Evolutionary conservation across 176 grass and related monocot species (phyloP), one percentile per base, ranked within the genome.

Genomic region (Carex scoparia): DNA sequence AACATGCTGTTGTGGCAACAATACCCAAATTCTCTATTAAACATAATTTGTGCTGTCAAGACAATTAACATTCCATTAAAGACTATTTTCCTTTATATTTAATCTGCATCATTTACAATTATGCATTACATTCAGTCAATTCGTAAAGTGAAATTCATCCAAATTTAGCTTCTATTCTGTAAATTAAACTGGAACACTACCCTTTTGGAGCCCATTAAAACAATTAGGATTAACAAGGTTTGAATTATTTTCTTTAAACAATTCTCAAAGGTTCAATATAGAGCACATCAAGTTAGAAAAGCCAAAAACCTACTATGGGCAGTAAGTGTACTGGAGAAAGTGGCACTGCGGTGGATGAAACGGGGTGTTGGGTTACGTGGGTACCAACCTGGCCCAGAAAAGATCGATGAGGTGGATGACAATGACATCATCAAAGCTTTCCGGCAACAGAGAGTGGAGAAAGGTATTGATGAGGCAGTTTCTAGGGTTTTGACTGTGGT

Each of bases 211-310:
- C 13, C 38, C 7, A 12, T 10, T 10, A 51, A 51, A 51, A 51
- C 23, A 28, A 53, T 49, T 55, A 58, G 53, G 10, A 79, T 37
- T 79, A 79, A 79, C 53, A 65, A 51, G 61, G 35, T 83, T 10
- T 42, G 6, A 7, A 11, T 79, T 69, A 0, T 59, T 65, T 61
- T 79, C 19, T 79, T 86, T 80, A 80, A 61, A 77, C 82, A 66
- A 79, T 86, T 60, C 80, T 92, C 56, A 51, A 81, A 99, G 97
- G 84, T 91, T 79, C 88, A 87, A 31, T 80, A 92, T 74, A 96
- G 97, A 96, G 97, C 85, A 74, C 88, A 91, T 84, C 92, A 92
- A 88, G 87, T 88, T 81, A 94, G 87, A 75, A 94, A 84, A 79
- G 87, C 91, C 66, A 86, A 79, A 70, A 86, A 89, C 27, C 70